phyloP scores from a whole-genome alignment of 108 stramenopile species.

The Fistulifera solaris region DNA sequence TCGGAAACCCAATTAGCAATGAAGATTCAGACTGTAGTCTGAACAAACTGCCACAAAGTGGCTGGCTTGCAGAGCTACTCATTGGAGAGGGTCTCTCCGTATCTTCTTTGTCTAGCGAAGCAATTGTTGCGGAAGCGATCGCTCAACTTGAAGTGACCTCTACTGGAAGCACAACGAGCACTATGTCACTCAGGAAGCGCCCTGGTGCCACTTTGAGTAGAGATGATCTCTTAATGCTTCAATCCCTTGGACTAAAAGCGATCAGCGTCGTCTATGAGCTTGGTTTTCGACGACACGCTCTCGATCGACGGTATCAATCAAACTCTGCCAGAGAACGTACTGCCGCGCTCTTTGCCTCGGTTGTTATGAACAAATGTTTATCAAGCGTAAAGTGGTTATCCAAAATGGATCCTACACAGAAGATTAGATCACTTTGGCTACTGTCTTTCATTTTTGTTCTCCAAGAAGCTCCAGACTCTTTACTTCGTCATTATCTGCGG shows the following conservation, averaged over 20 bases:
- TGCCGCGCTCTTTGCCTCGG: conserved; percentile 44
- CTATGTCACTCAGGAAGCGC: conserved; percentile 14
- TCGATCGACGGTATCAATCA: conserved; percentile 69
- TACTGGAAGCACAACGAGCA: neutral
- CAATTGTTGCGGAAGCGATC: conserved; percentile 58
- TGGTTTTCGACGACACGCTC: conserved; percentile 68
- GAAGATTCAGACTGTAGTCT: neutral
- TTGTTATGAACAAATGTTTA: conserved; percentile 46
- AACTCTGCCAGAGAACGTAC: conserved; percentile 48
- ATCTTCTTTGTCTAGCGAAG: conserved; percentile 56
- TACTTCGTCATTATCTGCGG: conserved; percentile 47
- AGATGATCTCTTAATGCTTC: conserved; percentile 56
- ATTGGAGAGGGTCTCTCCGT: conserved; percentile 63
- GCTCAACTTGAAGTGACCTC: conserved; percentile 28
- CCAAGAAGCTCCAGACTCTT: conserved; percentile 76
- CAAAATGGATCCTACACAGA: conserved; percentile 68
- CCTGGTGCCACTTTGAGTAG: conserved; percentile 29
- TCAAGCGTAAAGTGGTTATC: conserved; percentile 49
- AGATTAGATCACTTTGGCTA: conserved; percentile 62
- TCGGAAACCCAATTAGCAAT: conserved; percentile 10
- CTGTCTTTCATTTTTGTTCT: conserved; percentile 64
- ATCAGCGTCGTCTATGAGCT: conserved; percentile 62
- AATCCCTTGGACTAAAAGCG: conserved; percentile 71
- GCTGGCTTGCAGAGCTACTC: conserved; percentile 70
- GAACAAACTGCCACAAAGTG: conserved; percentile 41